Base-by-base conservation (phyloP, 2,329 filamentous ascomycete genomes). In the Fusarium oligoseptatum region DNA sequence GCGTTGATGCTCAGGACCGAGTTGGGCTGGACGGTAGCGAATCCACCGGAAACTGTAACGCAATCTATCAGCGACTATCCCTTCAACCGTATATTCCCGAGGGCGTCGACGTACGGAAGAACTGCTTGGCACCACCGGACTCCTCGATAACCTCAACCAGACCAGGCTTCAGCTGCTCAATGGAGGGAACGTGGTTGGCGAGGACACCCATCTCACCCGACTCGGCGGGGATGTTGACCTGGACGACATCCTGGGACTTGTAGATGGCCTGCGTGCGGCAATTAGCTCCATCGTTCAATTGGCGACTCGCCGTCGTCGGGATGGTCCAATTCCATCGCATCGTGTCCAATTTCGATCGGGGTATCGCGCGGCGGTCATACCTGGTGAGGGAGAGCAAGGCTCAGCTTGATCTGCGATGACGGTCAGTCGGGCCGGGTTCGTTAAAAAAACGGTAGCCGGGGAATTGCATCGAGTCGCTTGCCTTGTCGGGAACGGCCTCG, bases 181-280 rank as follows among this genome's bases (percentile, higher is more conserved):
- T 98, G 73, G 95, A 95, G 77, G 97, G 95, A 81, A 99, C 97
- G 91, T 99, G 97, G 90, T 97, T 97, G 85, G 97, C 97, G 83
- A 99, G 93, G 81, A 99, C 93, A 93, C 97, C 97, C 97, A 99
- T 99, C 81, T 98, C 97, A 85, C 97, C 97, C 74, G 95, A 97
- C 86, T 98, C 97, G 83, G 97, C 97, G 84, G 97, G 93, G 82
- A 99, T 93, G 91, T 99, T 99, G 89, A 99, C 97, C 89, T 99
- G 97, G 83, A 98, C 92, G 83, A 92, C 90, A 82, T 90, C 89
- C 81, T 91, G 87, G 79, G 87, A 92, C 85, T 90, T 90, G 88
- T 90, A 92, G 87, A 92, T 87, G 81, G 92, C 87, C 93, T 95
- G 83, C 73, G 74, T 87, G 87, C 84, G 87, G 85, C 81, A 87